A percentile compares a stretch with the other conserved stretches of the same genome.
phyloP scores from a whole-genome alignment of 2,329 filamentous ascomycete genomes.

The Metarhizium brunneum region DNA sequence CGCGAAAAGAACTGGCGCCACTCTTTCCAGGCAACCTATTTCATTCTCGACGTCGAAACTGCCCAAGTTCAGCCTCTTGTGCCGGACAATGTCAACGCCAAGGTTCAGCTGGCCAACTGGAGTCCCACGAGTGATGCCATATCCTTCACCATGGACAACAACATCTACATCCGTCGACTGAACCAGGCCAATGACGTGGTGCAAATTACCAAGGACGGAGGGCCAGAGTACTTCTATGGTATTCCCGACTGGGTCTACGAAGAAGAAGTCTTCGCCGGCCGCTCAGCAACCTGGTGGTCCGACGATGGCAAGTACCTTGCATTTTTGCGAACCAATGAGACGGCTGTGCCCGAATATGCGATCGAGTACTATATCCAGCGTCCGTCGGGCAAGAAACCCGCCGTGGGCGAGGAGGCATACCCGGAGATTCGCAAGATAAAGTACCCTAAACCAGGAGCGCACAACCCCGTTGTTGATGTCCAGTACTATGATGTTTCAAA shows the following conservation, averaged over 20 bases:
- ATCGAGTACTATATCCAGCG: constrained; percentile 88
- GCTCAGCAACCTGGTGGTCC: constrained; percentile 92
- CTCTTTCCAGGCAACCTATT: constrained; percentile 79
- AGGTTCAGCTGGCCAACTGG: constrained; percentile 81
- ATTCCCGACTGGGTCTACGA: constrained; percentile 97
- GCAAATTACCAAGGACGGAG: constrained; percentile 79
- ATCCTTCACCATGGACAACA: constrained; percentile 85
- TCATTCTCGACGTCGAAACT: constrained; percentile 80
- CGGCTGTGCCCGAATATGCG: constrained; percentile 80
- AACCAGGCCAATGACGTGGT: constrained; percentile 44
- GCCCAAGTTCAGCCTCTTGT: constrained; percentile 73
- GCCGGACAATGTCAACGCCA: constrained; percentile 51
- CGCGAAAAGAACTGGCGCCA: constrained; percentile 75
- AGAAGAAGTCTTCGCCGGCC: constrained; percentile 54
- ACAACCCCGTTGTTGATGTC: constrained; percentile 83
- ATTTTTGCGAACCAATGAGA: constrained; percentile 90
- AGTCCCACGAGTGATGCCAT: constrained; percentile 79
- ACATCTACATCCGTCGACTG: constrained; percentile 69
- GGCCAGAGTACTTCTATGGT: constrained; percentile 84
- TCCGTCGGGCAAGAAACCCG: constrained; percentile 64
- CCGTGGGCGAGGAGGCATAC: constrained; percentile 69
- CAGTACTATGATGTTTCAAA: constrained; percentile 80
- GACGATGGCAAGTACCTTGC: constrained; percentile 81
- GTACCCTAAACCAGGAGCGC: constrained; percentile 90
- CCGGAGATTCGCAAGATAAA: constrained; percentile 89